Evolutionary conservation across 768 basidiomycete genomes (phyloP), one percentile per base, ranked within the genome.

Genomic region (Boletus subparvulus): DNA sequence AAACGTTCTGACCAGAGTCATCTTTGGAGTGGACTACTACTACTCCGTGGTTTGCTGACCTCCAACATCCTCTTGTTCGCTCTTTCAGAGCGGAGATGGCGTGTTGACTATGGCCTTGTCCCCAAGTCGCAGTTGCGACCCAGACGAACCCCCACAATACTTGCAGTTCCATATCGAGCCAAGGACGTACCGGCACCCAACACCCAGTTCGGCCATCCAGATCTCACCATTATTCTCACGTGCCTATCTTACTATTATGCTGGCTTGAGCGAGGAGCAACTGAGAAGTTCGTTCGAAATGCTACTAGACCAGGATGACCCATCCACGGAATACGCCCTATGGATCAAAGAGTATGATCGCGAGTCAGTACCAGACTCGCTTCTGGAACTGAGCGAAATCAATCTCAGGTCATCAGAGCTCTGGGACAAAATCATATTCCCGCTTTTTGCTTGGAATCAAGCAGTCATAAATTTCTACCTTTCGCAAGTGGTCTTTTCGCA

Each of bases 191-290:
- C 73, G 0, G 59, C 71, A 16, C 33, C 56, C 9, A 56, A 64
- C 36, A 67, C 73, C 1, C 69, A 75, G 33, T 76, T 75, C 17
- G 69, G 68, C 14, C 75, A 76, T 39, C 74, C 74, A 13, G 75
- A 75, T 24, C 56, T 75, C 17, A 60, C 62, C 14, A 62, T 74
- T 45, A 37, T 59, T 3, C 66, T 74, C 14, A 75, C 71, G 0
- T 73, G 62, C 37, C 55, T 74, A 10, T 64, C 63, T 5, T 75
- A 75, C 45, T 74, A 74, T 24, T 73, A 74, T 37, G 1, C n/a
- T 0, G 59, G 59, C 1, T 52, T 60, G 8, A 50, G 1, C 8
- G 2, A 40, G 33, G n/a, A 61, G 2, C 45, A 62, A 10, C 21
- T 50, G 3, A 62, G 47, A 6, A 3, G 2, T 30, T 43, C 50